These are phyloP conservation scores for Kluyveromyces nonfermentans DNA, from an alignment of 805 yeast genomes.

Conservation along the genomic window DNA sequence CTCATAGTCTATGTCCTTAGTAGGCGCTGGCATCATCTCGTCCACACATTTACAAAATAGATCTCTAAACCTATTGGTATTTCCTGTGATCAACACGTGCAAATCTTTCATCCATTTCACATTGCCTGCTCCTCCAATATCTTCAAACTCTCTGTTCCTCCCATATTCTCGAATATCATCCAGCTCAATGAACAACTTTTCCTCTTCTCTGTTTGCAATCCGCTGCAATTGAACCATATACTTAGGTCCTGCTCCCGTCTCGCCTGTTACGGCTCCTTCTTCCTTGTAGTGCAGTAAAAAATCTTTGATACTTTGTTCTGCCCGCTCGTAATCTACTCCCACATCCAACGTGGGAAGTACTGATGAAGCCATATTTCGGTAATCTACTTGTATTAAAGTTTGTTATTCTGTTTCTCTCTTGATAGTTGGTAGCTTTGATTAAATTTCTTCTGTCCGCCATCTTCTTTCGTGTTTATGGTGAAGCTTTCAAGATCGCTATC, in stretches of 20 bases:
- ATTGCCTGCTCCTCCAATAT: conserved; percentile 13
- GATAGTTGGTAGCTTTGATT: no score
- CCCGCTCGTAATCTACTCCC: conserved; percentile 56
- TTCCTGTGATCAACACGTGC: conserved; percentile 43
- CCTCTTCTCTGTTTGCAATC: conserved; percentile 73
- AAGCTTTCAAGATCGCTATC: neutral
- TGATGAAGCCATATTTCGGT: conserved; percentile 3
- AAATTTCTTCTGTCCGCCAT: neutral
- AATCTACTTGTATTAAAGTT: no score
- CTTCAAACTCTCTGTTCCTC: conserved; percentile 32
- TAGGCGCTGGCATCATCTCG: conserved; percentile 74
- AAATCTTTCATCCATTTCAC: conserved; percentile 36
- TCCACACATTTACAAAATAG: conserved; percentile 69
- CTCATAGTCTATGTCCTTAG: conserved; percentile 63
- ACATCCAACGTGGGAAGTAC: conserved; percentile 2
- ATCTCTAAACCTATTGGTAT: conserved; percentile 73
- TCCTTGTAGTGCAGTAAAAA: conserved; percentile 59
- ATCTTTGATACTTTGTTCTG: conserved; percentile 48
- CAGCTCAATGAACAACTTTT: conserved; percentile 63
- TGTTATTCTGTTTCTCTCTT: no score
- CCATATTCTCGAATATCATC: conserved; percentile 77
- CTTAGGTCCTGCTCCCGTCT: conserved; percentile 45
- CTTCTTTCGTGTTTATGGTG: neutral
- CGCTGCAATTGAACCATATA: conserved; percentile 67
- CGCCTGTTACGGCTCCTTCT: conserved; percentile 15